Evolutionary conservation across 495 filamentous ascomycete species (phyloP).

Genomic region (Cercophora newfieldiana): DNA sequence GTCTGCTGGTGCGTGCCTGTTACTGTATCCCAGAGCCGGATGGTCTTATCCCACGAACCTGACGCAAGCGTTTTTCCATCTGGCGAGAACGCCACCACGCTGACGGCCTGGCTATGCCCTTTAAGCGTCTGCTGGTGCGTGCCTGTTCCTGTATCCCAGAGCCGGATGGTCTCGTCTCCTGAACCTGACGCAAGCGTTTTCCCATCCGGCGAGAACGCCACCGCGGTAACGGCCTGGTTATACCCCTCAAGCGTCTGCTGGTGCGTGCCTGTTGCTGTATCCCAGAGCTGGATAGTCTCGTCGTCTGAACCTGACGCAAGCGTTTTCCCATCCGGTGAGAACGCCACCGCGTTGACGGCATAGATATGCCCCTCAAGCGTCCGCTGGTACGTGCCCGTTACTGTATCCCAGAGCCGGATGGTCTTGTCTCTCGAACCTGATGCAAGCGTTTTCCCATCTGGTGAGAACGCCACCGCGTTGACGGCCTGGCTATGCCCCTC

Average conservation of each 20-base stretch:
- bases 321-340: not conserved
- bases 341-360: slow-evolving; percentile 11
- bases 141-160: no score
- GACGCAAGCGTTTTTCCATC: slow-evolving; percentile 8
- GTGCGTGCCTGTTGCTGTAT: no score
- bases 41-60: no score
- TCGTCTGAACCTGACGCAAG: no score
- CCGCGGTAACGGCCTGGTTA: no score
- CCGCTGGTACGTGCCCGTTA: slow-evolving; percentile 1
- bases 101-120: slow-evolving; percentile 1
- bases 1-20: slow-evolving; percentile 2
- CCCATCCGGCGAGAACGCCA: no score
- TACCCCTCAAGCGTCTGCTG: no score
- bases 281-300: no score
- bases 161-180: no score
- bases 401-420: slow-evolving; percentile 15
- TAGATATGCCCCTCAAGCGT: slow-evolving; percentile 14
- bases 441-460: slow-evolving; percentile 27
- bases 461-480: slow-evolving; percentile 39
- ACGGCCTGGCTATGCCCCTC: slow-evolving; percentile 21
- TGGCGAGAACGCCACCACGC: slow-evolving; percentile 2
- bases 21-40: slow-evolving; percentile 17
- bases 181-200: no score
- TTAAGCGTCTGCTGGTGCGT: slow-evolving; percentile 18
- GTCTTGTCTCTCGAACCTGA: slow-evolving; percentile 28